phyloP scores from a whole-genome alignment of 2,329 filamentous ascomycete species.

The Orbilia quercus region DNA sequence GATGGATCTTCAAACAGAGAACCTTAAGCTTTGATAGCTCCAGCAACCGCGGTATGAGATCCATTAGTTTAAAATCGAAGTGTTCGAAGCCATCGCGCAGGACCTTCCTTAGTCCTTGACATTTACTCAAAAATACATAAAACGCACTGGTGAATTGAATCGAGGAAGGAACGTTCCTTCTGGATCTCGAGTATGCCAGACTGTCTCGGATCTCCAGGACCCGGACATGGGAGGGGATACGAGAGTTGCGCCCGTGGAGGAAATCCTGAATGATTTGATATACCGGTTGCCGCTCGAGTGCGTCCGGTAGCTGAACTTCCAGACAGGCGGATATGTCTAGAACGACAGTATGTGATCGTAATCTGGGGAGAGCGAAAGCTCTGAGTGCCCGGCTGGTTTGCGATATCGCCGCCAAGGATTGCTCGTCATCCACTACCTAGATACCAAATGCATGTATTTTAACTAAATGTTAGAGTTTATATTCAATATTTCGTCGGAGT shows the following conservation, averaged over 20 bases:
- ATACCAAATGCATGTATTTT: background rate
- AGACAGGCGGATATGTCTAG: conserved; percentile 27
- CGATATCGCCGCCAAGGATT: conserved; percentile 34
- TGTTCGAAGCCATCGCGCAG: conserved; percentile 47
- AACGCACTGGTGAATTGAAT: conserved; percentile 5
- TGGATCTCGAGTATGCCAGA: background rate
- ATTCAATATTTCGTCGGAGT: no score
- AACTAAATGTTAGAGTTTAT: no score
- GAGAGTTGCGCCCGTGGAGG: conserved; percentile 17
- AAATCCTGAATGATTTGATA: conserved; percentile 36
- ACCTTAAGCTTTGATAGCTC: conserved; percentile 31
- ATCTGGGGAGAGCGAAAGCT: conserved; percentile 16
- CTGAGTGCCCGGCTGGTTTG: conserved; percentile 28
- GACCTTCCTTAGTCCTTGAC: conserved; percentile 32
- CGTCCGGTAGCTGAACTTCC: background rate
- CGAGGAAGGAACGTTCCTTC: background rate
- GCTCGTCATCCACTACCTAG: conserved; percentile 38
- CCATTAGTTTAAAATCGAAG: conserved; percentile 13
- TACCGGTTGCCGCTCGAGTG: background rate
- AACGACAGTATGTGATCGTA: conserved; percentile 42
- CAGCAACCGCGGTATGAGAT: conserved; percentile 23
- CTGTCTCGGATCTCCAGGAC: conserved; percentile 38
- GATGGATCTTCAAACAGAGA: conserved; percentile 45
- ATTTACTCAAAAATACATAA: conserved; percentile 32
- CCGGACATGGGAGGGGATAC: conserved; percentile 15